Evolutionary conservation across 345 rosid genomes (phyloP).

Genomic region (Citrus sp.): DNA sequence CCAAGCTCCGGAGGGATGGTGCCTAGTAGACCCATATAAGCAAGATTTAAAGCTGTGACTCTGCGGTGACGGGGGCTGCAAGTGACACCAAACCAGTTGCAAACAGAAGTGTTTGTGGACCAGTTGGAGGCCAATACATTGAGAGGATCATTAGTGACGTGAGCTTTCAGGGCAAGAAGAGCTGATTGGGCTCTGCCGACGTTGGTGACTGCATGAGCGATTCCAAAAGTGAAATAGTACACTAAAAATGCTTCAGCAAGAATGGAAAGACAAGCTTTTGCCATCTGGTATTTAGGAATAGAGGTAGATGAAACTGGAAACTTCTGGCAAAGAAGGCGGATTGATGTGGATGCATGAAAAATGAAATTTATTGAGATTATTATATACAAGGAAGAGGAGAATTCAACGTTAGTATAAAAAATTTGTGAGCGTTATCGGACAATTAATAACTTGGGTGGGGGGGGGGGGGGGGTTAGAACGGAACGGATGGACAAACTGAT

Average conservation of each 20-base stretch:
- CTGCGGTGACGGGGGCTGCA: conserved; percentile 6
- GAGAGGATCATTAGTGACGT: conserved; percentile 2
- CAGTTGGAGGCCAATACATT: conserved; percentile 14
- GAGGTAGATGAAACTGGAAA: background rate
- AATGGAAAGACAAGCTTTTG: background rate
- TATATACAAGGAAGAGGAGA: too few relatives aligned
- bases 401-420: background rate
- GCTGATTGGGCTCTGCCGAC: background rate
- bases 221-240: background rate
- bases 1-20: conserved; percentile 22
- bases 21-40: conserved; percentile 14
- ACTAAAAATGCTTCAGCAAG: background rate
- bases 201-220: background rate
- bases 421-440: background rate
- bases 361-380: too few relatives aligned
- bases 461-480: too few relatives aligned
- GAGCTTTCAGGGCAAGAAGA: conserved; percentile 13
- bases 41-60: conserved; percentile 19
- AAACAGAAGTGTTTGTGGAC: conserved; percentile 13
- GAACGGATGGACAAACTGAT: too few relatives aligned
- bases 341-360: too few relatives aligned
- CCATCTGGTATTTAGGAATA: background rate
- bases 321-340: background rate
- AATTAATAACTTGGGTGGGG: background rate
- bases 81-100: conserved; percentile 24